Percentiles rank a stretch among this genome's conserved stretches.
Evolutionary conservation across 352 stramenopile genomes (phyloP).

Genomic region (Pythium diclinum): DNA sequence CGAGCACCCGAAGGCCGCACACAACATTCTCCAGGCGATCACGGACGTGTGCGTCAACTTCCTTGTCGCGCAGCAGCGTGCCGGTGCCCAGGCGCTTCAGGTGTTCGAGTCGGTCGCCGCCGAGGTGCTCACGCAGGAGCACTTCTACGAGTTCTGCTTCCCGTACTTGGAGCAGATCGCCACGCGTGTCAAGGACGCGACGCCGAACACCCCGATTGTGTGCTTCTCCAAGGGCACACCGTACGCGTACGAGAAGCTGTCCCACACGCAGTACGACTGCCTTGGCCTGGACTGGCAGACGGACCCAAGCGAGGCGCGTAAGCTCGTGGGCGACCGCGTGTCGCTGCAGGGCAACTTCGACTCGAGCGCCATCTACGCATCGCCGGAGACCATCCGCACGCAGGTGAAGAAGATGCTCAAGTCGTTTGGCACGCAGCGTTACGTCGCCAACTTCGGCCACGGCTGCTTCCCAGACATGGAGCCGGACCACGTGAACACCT

Average conservation of each 20-base stretch:
- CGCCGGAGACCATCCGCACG: slow-evolving; percentile 79
- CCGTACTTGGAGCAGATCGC: slow-evolving; percentile 88
- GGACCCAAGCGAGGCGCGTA: slow-evolving; percentile 84
- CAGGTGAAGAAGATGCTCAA: slow-evolving; percentile 93
- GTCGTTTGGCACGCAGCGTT: slow-evolving; percentile 91
- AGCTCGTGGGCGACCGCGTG: slow-evolving; percentile 66
- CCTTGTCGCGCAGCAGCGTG: slow-evolving; percentile 91
- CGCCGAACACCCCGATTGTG: slow-evolving; percentile 64
- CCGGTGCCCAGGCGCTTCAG: slow-evolving; percentile 94
- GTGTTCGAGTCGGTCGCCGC: slow-evolving; percentile 98
- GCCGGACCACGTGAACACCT: slow-evolving; percentile 90
- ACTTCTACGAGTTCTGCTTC: slow-evolving; percentile 95
- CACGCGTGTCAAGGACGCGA: slow-evolving; percentile 68
- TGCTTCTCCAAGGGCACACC: slow-evolving; percentile 86
- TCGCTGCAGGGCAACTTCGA: slow-evolving; percentile 93
- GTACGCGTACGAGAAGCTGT: slow-evolving; percentile 73
- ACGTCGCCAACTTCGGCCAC: slow-evolving; percentile 98
- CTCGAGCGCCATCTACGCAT: slow-evolving; percentile 86
- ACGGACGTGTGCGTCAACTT: slow-evolving; percentile 96
- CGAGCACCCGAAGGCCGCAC: slow-evolving; percentile 89
- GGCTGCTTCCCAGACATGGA: slow-evolving; percentile 96
- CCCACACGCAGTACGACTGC: slow-evolving; percentile 92
- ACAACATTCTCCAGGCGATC: slow-evolving; percentile 91
- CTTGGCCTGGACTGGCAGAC: slow-evolving; percentile 93
- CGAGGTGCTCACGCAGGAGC: slow-evolving; percentile 90